Evolutionary conservation across 352 stramenopile species (phyloP).

Genomic region (Phytopythium cucurbitacearum): DNA sequence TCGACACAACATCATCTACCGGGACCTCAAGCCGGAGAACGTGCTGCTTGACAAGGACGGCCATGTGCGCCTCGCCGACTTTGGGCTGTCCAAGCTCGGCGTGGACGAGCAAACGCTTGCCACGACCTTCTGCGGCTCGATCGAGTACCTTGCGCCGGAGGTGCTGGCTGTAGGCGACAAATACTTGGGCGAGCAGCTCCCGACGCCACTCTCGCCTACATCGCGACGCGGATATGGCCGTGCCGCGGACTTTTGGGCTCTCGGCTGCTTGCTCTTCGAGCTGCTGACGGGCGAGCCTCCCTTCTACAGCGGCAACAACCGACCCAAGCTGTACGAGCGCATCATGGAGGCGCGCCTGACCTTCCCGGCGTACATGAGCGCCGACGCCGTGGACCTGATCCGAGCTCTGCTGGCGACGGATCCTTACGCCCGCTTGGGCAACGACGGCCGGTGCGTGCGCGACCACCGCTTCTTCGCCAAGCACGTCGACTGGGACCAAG

Average conservation of each 20-base stretch:
- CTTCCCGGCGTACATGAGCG: constrained; percentile 53
- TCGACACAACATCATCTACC: constrained; percentile 74
- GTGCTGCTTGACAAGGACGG: constrained; percentile 85
- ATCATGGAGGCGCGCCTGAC: constrained; percentile 41
- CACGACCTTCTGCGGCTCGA: constrained; percentile 84
- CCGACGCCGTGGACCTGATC: constrained; percentile 51
- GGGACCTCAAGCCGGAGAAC: constrained; percentile 91
- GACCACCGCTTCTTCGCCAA: constrained; percentile 66
- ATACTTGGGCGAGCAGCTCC: constrained; percentile 2
- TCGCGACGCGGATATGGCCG: constrained; percentile 70
- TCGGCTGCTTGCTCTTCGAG: constrained; percentile 87
- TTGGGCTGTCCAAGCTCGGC: constrained; percentile 81
- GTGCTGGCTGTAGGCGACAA: constrained; percentile 53
- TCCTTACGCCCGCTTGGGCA: constrained; percentile 51
- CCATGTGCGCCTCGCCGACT: constrained; percentile 87
- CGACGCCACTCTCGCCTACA: constrained; percentile 4
- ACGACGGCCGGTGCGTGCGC: constrained; percentile 31
- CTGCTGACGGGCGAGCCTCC: constrained; percentile 85
- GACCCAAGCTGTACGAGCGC: constrained; percentile 49
- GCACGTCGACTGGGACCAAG: constrained; percentile 58
- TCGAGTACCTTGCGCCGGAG: constrained; percentile 85
- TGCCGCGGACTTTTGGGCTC: constrained; percentile 87
- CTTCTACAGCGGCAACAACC: constrained; percentile 76
- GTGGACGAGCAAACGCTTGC: constrained; percentile 59
- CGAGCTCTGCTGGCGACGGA: constrained; percentile 41